A percentile compares a stretch with the other conserved stretches of the same genome.
phyloP scores from a whole-genome alignment of 768 basidiomycete species.

The Collybiopsis confluens region DNA sequence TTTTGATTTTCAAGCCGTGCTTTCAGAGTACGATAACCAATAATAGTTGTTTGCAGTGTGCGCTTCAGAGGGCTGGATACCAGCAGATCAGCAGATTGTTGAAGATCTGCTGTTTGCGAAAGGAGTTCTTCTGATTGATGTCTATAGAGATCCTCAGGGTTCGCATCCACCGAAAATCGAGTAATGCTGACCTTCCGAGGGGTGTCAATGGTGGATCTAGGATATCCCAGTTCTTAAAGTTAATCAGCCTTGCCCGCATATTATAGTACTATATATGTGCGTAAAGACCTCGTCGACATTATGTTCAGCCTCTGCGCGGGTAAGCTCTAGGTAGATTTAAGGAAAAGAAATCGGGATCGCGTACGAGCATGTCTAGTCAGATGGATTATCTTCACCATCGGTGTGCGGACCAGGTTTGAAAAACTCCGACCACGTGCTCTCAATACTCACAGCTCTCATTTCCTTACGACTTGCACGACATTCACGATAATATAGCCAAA shows the following conservation, averaged over 20 bases:
- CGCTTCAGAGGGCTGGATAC: constrained; percentile 6
- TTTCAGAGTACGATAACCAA: background rate
- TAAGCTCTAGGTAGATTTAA: background rate
- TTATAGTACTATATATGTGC: background rate
- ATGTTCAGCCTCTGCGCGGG: constrained; percentile 2
- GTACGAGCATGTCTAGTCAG: constrained; percentile 6
- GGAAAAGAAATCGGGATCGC: background rate
- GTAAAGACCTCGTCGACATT: constrained; percentile 1
- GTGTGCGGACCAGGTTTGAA: too few species aligned
- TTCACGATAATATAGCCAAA: background rate
- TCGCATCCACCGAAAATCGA: background rate
- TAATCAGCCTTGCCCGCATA: background rate
- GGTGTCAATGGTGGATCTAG: constrained; percentile 4
- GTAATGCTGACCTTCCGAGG: constrained; percentile 1
- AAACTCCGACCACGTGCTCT: too few species aligned
- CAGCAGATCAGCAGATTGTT: background rate
- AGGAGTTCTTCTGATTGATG: constrained; percentile 5
- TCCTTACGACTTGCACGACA: background rate
- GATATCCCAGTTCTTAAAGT: background rate
- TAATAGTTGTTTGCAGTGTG: constrained; percentile 5
- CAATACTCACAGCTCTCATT: too few species aligned
- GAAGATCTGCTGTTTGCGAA: background rate
- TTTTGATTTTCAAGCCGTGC: constrained; percentile 4
- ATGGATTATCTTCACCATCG: background rate
- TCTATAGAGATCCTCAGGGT: background rate